These are phyloP conservation scores for Naegleria lovaniensis DNA, from an alignment of 208 protist species.

Conservation along the genomic window DNA sequence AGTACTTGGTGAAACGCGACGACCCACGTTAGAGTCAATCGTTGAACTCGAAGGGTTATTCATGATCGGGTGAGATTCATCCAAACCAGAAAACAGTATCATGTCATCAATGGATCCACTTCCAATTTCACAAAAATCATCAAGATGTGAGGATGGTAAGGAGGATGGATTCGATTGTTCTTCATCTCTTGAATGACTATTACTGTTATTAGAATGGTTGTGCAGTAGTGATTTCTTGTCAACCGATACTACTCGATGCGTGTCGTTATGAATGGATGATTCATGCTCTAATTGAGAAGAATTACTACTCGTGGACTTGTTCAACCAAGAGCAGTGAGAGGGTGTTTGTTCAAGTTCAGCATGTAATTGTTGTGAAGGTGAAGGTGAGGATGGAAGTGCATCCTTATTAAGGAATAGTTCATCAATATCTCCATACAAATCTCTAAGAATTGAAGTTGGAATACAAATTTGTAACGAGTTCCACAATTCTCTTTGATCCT, in stretches of 20 bases:
- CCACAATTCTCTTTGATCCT: not conserved
- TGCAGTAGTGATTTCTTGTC: too few relatives aligned
- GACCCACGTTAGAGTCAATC: too few relatives aligned
- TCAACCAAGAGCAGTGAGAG: too few relatives aligned
- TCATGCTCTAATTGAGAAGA: not conserved
- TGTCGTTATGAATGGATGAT: too few relatives aligned
- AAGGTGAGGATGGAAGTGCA: not conserved
- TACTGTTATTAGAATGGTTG: not conserved
- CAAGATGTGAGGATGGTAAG: not conserved
- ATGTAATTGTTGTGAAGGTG: not conserved
- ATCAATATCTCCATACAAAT: not conserved
- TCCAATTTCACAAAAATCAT: not conserved
- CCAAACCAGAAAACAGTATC: not conserved
- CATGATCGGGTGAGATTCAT: too few relatives aligned
- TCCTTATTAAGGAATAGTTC: not conserved
- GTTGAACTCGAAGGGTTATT: not conserved
- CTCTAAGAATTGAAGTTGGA: not conserved
- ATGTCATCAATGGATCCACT: not conserved
- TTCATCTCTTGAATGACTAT: not conserved
- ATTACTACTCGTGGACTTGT: too few relatives aligned
- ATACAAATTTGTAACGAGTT: not conserved
- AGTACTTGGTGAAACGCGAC: too few relatives aligned
- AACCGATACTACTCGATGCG: too few relatives aligned
- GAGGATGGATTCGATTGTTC: not conserved
- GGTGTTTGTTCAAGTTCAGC: not conserved